These are phyloP conservation scores for Venturia asperata DNA, from an alignment of 2,329 filamentous ascomycete genomes.

Conservation along the genomic window DNA sequence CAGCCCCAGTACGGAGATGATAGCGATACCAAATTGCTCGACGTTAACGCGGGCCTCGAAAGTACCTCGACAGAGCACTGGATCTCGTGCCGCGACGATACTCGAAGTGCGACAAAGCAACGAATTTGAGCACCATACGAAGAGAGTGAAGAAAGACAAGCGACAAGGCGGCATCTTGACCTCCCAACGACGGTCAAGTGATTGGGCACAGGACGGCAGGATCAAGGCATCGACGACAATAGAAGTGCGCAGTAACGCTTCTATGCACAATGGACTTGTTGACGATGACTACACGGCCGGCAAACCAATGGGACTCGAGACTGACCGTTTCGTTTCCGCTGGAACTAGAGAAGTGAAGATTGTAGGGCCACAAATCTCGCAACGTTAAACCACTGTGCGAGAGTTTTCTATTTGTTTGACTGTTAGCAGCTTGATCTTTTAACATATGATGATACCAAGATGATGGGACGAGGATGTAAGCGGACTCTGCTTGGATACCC, in stretches of 20 bases:
- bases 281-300: slow-evolving; percentile 4
- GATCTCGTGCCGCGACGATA: not conserved
- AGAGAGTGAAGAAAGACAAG: not conserved
- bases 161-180: slow-evolving; percentile 5
- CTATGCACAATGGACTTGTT: not conserved
- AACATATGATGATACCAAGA: slow-evolving; percentile 9
- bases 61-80: not conserved
- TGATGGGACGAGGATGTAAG: not conserved
- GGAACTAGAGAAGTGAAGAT: slow-evolving; percentile 1
- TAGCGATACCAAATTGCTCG: not conserved
- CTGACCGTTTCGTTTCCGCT: not conserved
- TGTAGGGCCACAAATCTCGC: not conserved
- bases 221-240: slow-evolving; percentile 2
- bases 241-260: slow-evolving; percentile 8
- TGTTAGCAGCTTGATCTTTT: not conserved
- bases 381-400: not conserved
- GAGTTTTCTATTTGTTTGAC: not conserved
- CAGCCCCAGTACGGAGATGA: not conserved
- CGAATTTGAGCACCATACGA: not conserved
- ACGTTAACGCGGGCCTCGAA: not conserved
- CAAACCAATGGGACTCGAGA: slow-evolving; percentile 6
- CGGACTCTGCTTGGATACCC: slow-evolving; percentile 3
- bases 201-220: not conserved
- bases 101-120: not conserved
- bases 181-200: not conserved